Conservation (phyloP, 345 rosid species). For the Anacardium occidentale region DNA sequence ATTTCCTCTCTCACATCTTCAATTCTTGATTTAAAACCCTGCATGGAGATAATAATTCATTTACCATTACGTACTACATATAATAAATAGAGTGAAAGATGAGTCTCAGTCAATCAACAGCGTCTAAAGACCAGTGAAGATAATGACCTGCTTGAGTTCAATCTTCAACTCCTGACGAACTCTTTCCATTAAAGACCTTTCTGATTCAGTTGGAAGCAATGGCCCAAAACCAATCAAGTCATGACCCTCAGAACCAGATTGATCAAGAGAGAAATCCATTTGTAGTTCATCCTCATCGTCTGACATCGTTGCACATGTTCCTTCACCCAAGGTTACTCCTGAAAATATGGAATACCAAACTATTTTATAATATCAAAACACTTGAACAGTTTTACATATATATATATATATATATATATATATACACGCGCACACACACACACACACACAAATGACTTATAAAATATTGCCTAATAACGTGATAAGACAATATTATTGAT, state of each 20-base stretch:
- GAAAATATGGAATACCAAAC: neutral
- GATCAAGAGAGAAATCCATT: constrained; percentile 80
- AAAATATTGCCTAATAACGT: no score
- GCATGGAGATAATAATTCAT: constrained; percentile 3
- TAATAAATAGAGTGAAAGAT: no score
- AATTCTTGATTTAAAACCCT: constrained; percentile 93
- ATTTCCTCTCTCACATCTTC: constrained; percentile 99
- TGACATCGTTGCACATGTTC: constrained; percentile 92
- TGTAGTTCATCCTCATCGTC: constrained; percentile 93
- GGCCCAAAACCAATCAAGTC: constrained; percentile 95
- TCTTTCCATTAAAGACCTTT: constrained; percentile 98
- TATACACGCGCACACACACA: no score
- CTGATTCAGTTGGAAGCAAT: constrained; percentile 88
- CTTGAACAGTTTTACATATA: no score
- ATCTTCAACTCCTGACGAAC: constrained; percentile 95
- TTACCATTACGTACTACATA: no score
- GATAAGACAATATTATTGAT: no score
- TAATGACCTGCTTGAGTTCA: constrained; percentile 80
- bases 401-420: no score
- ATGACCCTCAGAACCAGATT: constrained; percentile 52
- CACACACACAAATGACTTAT: no score
- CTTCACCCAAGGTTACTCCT: constrained; percentile 85
- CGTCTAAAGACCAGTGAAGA: neutral
- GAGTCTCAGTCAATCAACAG: no score
- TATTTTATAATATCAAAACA: no score